Conservation (phyloP, 495 filamentous ascomycete species). For the Tuber umbilicatum region DNA sequence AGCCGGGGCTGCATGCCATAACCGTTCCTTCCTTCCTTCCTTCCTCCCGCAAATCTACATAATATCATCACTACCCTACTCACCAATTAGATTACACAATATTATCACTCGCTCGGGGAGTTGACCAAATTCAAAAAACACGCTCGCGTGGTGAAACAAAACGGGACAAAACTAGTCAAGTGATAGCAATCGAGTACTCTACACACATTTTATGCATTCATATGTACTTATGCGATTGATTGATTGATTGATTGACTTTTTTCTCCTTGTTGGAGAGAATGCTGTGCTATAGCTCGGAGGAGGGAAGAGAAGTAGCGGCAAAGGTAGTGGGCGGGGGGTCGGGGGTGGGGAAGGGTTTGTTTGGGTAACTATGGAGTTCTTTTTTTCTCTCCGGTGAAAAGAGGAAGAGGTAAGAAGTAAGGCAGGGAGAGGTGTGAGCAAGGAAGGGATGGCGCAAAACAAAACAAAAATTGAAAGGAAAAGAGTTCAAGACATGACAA, state of each 20-base stretch:
- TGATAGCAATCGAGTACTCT: background rate
- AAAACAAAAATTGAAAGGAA: slow-evolving; percentile 11
- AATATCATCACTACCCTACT: background rate
- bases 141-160: background rate
- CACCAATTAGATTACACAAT: background rate
- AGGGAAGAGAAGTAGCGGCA: background rate
- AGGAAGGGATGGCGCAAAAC: slow-evolving; percentile 9
- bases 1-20: background rate
- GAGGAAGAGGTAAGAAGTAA: background rate
- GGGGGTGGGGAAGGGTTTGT: background rate
- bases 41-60: background rate
- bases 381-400: background rate
- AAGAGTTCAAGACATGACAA: slow-evolving; percentile 14
- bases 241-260: background rate
- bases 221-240: background rate
- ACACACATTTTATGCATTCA: background rate
- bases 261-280: background rate
- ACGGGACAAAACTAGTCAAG: background rate
- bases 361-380: background rate
- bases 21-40: background rate
- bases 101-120: background rate
- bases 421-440: slow-evolving; percentile 1
- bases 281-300: background rate
- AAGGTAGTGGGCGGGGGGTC: background rate
- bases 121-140: background rate